Conservation (phyloP, 2,329 filamentous ascomycete species). For the Penicillium freii region DNA sequence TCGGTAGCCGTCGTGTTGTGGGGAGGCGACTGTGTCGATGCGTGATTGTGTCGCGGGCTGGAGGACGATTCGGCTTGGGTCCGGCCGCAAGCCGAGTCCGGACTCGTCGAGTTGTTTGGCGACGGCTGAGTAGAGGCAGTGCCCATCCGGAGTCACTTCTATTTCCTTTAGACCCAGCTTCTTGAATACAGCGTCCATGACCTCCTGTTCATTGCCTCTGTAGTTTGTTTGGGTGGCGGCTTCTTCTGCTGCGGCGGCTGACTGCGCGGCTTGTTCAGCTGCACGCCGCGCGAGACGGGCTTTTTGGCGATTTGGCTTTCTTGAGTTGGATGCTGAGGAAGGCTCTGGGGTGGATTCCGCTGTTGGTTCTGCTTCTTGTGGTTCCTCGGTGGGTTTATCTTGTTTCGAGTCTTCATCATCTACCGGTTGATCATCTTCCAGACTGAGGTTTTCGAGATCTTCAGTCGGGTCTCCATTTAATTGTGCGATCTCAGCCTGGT, state of each 20-base stretch:
- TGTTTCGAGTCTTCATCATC: constrained; percentile 16
- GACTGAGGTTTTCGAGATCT: constrained; percentile 33
- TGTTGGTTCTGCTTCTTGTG: constrained; percentile 3
- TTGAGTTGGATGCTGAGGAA: constrained; percentile 34
- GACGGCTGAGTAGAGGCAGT: constrained; percentile 90
- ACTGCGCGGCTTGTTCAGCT: constrained; percentile 73
- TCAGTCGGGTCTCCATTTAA: constrained; percentile 40
- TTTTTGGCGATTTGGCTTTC: constrained; percentile 88
- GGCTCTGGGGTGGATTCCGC: constrained; percentile 8
- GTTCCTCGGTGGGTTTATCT: constrained; percentile 4
- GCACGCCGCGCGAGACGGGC: constrained; percentile 85
- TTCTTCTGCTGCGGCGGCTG: constrained; percentile 68
- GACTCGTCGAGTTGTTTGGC: constrained; percentile 72
- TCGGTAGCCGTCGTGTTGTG: constrained; percentile 57
- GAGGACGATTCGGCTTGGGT: constrained; percentile 35
- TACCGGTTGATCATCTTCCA: constrained; percentile 28
- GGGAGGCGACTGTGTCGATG: constrained; percentile 33
- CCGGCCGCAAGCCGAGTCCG: constrained; percentile 39
- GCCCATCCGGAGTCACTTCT: constrained; percentile 83
- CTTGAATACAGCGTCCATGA: constrained; percentile 67
- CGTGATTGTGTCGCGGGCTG: constrained; percentile 32
- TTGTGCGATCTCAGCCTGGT: constrained; percentile 51
- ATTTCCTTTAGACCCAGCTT: constrained; percentile 67
- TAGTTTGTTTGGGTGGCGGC: constrained; percentile 72
- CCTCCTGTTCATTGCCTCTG: constrained; percentile 65